These are phyloP conservation scores for Cerrena zonata DNA, from an alignment of 1,284 basidiomycete species.

Conservation along the genomic window DNA sequence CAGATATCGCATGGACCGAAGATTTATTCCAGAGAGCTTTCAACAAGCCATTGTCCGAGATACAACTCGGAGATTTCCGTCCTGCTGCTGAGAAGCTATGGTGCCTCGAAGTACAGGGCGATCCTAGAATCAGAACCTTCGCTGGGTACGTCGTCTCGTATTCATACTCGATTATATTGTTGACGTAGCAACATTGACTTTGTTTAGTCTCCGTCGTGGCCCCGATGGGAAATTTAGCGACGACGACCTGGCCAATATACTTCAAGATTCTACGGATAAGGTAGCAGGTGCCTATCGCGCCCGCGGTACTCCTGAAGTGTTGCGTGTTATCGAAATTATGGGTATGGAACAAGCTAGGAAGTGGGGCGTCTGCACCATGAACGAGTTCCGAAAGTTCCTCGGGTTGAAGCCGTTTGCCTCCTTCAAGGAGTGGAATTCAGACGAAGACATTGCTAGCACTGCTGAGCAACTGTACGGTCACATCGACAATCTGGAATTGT, in stretches of 20 bases:
- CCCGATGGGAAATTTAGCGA: constrained; percentile 61
- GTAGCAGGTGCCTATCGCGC: constrained; percentile 71
- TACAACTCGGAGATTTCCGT: no score
- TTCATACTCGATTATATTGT: neutral
- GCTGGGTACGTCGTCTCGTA: constrained; percentile 34
- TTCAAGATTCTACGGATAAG: constrained; percentile 62
- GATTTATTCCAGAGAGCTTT: constrained; percentile 43
- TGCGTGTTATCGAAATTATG: constrained; percentile 70
- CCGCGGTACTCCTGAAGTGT: constrained; percentile 60
- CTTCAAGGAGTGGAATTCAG: constrained; percentile 77
- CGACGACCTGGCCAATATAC: constrained; percentile 56
- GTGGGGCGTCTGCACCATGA: constrained; percentile 71
- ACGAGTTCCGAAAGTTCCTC: constrained; percentile 61
- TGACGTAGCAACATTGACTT: constrained; percentile 6
- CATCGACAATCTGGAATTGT: constrained; percentile 72
- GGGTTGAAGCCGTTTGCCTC: constrained; percentile 48
- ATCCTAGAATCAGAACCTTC: constrained; percentile 48
- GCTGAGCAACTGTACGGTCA: constrained; percentile 65
- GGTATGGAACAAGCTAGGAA: constrained; percentile 63
- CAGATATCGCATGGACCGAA: constrained; percentile 60
- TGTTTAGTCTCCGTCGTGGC: constrained; percentile 50
- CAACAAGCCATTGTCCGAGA: no score
- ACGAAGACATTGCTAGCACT: constrained; percentile 58
- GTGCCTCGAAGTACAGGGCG: no score
- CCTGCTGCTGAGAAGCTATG: no score